These are phyloP conservation scores for Maudiozyma pseudohumilis DNA, from an alignment of 805 yeast genomes.

Conservation along the genomic window DNA sequence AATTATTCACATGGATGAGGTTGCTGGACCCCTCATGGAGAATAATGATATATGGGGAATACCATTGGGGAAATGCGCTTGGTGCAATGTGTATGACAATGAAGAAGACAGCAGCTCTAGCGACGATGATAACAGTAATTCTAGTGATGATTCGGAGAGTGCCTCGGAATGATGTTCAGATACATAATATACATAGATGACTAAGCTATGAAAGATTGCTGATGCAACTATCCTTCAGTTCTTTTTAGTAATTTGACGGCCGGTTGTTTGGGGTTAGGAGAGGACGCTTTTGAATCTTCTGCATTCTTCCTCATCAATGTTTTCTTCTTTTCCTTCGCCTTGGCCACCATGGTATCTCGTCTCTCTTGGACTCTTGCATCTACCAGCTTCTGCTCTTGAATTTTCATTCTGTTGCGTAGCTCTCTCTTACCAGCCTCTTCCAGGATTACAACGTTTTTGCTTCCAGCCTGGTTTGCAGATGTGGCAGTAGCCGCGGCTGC, in stretches of 20 bases:
- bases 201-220: not conserved
- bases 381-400: slow-evolving; percentile 12
- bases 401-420: slow-evolving; percentile 19
- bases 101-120: no score
- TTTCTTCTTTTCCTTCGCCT: not conserved
- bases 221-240: not conserved
- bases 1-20: slow-evolving; percentile 58
- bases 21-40: slow-evolving; percentile 50
- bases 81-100: slow-evolving; percentile 21
- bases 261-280: not conserved
- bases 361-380: not conserved
- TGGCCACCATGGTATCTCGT: not conserved
- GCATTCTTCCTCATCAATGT: not conserved
- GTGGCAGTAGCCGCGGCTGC: not conserved
- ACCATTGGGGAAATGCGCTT: slow-evolving; percentile 55
- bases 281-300: not conserved
- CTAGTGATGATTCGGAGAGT: slow-evolving; percentile 9
- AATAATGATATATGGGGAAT: slow-evolving; percentile 61
- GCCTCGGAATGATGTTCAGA: not conserved
- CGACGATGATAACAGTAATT: slow-evolving; percentile 15
- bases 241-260: slow-evolving; percentile 5
- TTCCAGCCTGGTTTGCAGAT: slow-evolving; percentile 1
- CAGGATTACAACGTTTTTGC: slow-evolving; percentile 22
- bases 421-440: slow-evolving; percentile 28
- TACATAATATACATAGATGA: not conserved